Percentiles rank a stretch among this genome's conserved stretches.
Conservation (phyloP, 306 rosid species). For the Trifolium fragiferum region DNA sequence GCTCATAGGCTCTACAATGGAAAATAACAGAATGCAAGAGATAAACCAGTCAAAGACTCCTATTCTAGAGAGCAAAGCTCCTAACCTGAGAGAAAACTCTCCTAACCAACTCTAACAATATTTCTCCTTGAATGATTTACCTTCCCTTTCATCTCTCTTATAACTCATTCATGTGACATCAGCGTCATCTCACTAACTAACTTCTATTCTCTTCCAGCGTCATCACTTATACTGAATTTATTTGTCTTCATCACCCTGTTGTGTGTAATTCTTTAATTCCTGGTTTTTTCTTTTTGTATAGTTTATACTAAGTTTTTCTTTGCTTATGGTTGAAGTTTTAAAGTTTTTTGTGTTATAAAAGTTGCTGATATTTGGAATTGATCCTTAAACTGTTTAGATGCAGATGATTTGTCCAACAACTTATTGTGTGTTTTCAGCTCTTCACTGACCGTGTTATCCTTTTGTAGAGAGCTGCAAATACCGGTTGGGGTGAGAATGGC, state of each 20-base stretch:
- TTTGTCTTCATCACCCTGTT: not conserved
- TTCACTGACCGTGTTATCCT: slow-evolving; percentile 39
- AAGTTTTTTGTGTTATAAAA: slow-evolving; percentile 6
- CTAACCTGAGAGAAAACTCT: not conserved
- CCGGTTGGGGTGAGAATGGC: slow-evolving; percentile 86
- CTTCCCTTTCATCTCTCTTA: no score
- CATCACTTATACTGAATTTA: no score
- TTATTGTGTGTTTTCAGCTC: slow-evolving; percentile 22
- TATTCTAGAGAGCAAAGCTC: not conserved
- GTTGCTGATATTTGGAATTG: slow-evolving; percentile 20
- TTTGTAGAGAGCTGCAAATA: slow-evolving; percentile 90
- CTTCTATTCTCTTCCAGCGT: no score
- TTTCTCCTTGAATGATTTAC: no score
- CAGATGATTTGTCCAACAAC: slow-evolving; percentile 4
- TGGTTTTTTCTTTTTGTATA: slow-evolving; percentile 4
- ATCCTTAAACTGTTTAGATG: slow-evolving; percentile 6
- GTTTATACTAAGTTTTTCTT: slow-evolving; percentile 17
- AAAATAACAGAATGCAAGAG: not conserved
- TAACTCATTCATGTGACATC: no score
- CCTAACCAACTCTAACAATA: no score
- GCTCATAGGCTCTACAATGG: not conserved
- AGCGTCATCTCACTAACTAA: no score
- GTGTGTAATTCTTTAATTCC: not conserved
- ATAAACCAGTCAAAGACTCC: not conserved
- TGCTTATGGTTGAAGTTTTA: slow-evolving; percentile 20